Percentiles rank a stretch among this genome's conserved stretches.
Evolutionary conservation across 805 yeast species (phyloP).

Genomic region (Candida succiphila): DNA sequence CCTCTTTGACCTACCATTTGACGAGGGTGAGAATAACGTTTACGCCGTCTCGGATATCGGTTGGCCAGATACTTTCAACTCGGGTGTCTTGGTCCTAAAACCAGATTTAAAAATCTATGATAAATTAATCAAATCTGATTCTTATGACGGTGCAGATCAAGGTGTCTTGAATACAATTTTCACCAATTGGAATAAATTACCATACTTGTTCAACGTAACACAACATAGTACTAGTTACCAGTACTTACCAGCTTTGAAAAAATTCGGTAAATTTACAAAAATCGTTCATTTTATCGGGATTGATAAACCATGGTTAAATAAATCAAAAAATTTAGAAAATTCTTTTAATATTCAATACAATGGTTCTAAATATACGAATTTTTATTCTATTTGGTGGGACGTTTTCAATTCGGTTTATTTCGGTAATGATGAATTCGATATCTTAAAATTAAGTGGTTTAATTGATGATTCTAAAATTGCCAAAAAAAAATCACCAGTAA

Average conservation of each 20-base stretch:
- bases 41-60: constrained; percentile 75
- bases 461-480: neutral
- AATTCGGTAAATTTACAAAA: constrained; percentile 27
- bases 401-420: constrained; percentile 10
- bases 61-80: constrained; percentile 85
- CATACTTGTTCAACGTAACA: constrained; percentile 82
- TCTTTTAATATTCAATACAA: constrained; percentile 2
- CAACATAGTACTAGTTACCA: constrained; percentile 22
- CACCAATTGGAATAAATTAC: constrained; percentile 55
- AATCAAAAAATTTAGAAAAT: constrained; percentile 1
- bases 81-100: constrained; percentile 58
- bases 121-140: constrained; percentile 25
- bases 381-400: constrained; percentile 22
- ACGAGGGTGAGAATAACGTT: constrained; percentile 17
- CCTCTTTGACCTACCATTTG: constrained; percentile 17
- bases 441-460: neutral
- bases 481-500: neutral
- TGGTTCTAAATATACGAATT: constrained; percentile 6
- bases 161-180: constrained; percentile 78
- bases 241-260: constrained; percentile 22
- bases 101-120: constrained; percentile 38
- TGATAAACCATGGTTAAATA: constrained; percentile 31
- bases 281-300: constrained; percentile 63
- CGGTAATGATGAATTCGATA: neutral
- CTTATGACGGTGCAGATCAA: constrained; percentile 88